These are phyloP conservation scores for Emmonsiellopsis sp. DNA, from an alignment of 2,329 filamentous ascomycete species.

Conservation along the genomic window DNA sequence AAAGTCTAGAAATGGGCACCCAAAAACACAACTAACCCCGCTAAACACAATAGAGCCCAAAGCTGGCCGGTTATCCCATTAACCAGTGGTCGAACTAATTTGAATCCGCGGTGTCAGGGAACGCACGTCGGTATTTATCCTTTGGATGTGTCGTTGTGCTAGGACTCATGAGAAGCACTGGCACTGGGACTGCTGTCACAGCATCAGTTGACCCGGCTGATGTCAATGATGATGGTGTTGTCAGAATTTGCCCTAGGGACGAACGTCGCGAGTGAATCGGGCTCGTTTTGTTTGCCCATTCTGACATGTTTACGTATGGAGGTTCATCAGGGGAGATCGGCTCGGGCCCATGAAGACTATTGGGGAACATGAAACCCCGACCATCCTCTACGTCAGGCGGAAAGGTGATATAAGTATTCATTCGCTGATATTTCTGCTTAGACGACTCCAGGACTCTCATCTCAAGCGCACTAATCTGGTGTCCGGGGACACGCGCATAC, in stretches of 20 bases:
- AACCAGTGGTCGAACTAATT: not conserved
- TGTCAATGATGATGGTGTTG: not conserved
- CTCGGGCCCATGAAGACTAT: not conserved
- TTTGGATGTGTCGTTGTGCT: not conserved
- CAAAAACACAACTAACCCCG: no score
- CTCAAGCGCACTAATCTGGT: not conserved
- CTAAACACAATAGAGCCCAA: no score
- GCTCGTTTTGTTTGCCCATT: not conserved
- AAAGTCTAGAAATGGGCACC: no score
- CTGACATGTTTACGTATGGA: conserved; percentile 1
- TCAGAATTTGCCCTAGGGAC: not conserved
- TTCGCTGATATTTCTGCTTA: not conserved
- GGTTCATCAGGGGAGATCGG: not conserved
- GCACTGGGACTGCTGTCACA: not conserved
- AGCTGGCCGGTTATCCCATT: no score
- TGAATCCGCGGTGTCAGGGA: not conserved
- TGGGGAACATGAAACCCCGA: not conserved
- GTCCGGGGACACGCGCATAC: not conserved
- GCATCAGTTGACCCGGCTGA: not conserved
- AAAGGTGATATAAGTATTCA: not conserved
- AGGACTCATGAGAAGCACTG: not conserved
- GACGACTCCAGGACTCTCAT: not conserved
- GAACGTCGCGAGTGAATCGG: not conserved
- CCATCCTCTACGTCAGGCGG: not conserved
- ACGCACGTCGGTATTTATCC: not conserved